Base-by-base conservation (phyloP, 179 eudicot genomes). In the Heliamphora pulchella region DNA sequence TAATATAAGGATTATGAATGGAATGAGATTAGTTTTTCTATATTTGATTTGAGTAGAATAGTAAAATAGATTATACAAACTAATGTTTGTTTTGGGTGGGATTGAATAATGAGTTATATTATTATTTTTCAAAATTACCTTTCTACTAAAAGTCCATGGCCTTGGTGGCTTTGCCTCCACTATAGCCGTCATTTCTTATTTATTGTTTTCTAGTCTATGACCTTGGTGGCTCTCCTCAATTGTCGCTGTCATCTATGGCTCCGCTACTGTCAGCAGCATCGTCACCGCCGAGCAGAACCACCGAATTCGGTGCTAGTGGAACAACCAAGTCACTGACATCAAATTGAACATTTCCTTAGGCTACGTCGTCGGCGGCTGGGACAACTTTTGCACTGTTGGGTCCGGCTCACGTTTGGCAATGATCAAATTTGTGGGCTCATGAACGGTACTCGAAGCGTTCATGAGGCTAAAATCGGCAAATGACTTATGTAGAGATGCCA, bases 351-450 rank as follows among this genome's bases (percentile, higher is more conserved):
- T 83, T 64, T 91, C 97, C 51, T 95, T 86, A 81, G 91, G 89
- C 69, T 82, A 81, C 78, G 79, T 93, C 76, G 84, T 93, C 78
- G 98, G 94, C 53, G 98, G 98, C 55, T 83, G 79, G 69, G 84
- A 79, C 82, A 82, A 85, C 76, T 83, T 95, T 82, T 93, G 97
- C 85, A 97, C 87, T 15, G 80, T 92, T 8, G 80, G 91, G 44
- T 87, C 95, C 66, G 97, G 95, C 84, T 96, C 73, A 84, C 93
- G 0, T 79, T 90, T 22, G 99, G 99, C 0, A 86, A 86, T 78
- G 76, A 81, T 77, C 97, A 96, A 71, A 86, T 96, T 57, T 93
- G 98, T 79, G 94, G 86, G 8, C 17, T 92, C 31, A 74, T 86
- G 18, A 88, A 89, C 83, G 71, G 79, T 0, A 83, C 86, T 3